Percentiles rank a stretch among this genome's conserved stretches.
phyloP scores from a whole-genome alignment of 176 grass and related monocot genomes.

The Oryza australiensis region DNA sequence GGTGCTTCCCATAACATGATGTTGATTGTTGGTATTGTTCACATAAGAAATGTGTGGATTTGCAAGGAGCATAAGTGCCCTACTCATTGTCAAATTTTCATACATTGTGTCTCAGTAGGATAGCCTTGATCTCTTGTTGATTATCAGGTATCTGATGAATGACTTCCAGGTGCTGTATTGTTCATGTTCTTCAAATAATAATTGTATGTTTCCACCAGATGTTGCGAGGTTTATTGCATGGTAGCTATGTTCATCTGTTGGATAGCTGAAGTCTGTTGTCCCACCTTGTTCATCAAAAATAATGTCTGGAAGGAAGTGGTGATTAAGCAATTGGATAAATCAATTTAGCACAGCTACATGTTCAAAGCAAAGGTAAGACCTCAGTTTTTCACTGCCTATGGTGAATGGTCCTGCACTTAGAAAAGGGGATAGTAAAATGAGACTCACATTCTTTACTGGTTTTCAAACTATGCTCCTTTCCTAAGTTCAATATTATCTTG shows the following conservation, averaged over 20 bases:
- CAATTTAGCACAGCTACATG: background rate
- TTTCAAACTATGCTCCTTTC: slow-evolving; percentile 48
- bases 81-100: background rate
- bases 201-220: slow-evolving; percentile 49
- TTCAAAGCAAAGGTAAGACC: slow-evolving; percentile 9
- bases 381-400: background rate
- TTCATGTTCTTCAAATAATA: slow-evolving; percentile 56
- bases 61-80: background rate
- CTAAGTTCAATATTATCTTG: slow-evolving; percentile 47
- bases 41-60: slow-evolving; percentile 10
- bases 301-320: slow-evolving; percentile 36
- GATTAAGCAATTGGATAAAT: slow-evolving; percentile 4
- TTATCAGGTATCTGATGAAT: slow-evolving; percentile 48
- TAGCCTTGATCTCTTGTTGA: background rate
- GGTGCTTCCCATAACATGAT: background rate
- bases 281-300: slow-evolving; percentile 46
- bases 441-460: slow-evolving; percentile 55
- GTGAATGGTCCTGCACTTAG: background rate
- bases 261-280: slow-evolving; percentile 34
- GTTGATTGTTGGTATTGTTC: background rate
- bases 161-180: slow-evolving; percentile 53
- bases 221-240: slow-evolving; percentile 44
- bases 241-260: slow-evolving; percentile 29
- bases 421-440: background rate
- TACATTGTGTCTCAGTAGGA: slow-evolving; percentile 7